These are phyloP conservation scores for Biscogniauxia mediterranea DNA, from an alignment of 2,329 filamentous ascomycete species.

Conservation along the genomic window DNA sequence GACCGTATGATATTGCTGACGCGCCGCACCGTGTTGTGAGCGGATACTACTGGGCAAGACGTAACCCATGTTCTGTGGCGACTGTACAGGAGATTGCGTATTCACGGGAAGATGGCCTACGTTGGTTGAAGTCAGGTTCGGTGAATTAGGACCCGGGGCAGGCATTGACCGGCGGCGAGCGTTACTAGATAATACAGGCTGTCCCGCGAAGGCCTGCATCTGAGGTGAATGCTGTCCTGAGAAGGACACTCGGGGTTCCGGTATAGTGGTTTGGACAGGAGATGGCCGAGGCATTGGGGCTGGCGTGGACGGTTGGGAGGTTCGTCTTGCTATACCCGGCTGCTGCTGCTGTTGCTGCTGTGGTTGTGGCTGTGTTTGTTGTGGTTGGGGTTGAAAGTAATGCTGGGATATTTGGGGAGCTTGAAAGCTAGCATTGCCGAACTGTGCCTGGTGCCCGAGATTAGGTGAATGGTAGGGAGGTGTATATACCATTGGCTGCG, in stretches of 20 bases:
- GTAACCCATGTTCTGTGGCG: slow-evolving; percentile 3
- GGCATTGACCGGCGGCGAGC: background rate
- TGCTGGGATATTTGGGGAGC: slow-evolving; percentile 6
- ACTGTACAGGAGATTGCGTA: background rate
- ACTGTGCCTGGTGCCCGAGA: slow-evolving; percentile 12
- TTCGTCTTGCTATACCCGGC: background rate
- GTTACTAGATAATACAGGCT: background rate
- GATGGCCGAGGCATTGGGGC: slow-evolving; percentile 6
- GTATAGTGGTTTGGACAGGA: slow-evolving; percentile 2
- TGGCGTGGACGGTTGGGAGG: slow-evolving; percentile 1
- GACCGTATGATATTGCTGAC: slow-evolving; percentile 1
- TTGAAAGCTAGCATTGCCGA: background rate
- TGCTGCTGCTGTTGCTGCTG: slow-evolving; percentile 4
- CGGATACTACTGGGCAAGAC: slow-evolving; percentile 4
- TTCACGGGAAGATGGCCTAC: background rate
- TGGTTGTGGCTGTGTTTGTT: slow-evolving; percentile 12
- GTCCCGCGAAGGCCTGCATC: slow-evolving; percentile 4
- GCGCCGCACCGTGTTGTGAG: background rate
- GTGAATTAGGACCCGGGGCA: background rate
- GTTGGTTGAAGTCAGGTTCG: background rate
- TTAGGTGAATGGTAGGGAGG: slow-evolving; percentile 7
- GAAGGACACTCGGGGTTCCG: background rate
- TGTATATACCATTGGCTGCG: background rate
- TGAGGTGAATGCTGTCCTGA: slow-evolving; percentile 4
- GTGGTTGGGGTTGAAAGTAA: slow-evolving; percentile 2